Evolutionary conservation across 2,329 filamentous ascomycete species (phyloP), one percentile per base, ranked within the genome.

Genomic region (Cordyceps javanica): DNA sequence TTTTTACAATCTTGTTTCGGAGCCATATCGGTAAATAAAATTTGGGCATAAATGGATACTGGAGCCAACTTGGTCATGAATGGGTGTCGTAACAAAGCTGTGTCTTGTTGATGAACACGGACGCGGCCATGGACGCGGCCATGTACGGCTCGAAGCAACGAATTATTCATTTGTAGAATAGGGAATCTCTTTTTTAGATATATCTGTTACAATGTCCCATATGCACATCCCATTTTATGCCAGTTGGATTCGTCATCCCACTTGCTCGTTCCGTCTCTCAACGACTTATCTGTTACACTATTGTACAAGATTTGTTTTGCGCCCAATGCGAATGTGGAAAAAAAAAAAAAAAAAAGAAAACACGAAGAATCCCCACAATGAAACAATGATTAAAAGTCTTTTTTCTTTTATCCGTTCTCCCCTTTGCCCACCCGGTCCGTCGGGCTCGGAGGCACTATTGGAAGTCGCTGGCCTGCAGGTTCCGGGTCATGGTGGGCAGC

Each of bases 401-500:
- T 26, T 38, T n/a, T 52, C 13, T 30, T 28, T 2, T 41, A n/a
- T n/a, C n/a, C n/a, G n/a, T n/a, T 16, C 7, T 19, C 25, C 23
- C 25, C 2, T 16, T 14, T 5, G 7, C 2, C 23, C 11, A 11
- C 23, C n/a, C 14, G 14, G 16, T 8, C 45, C 14, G 21, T 13
- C 38, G 14, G 1, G n/a, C n/a, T n/a, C n/a, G n/a, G n/a, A n/a
- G n/a, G 14, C 42, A 57, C 66, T 61, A 69, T 66, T 79, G 77
- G 67, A 99, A 99, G 74, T 99, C 94, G 72, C 90, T 96, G 14
- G 91, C 90, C 75, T 99, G 94, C 74, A 99, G 68, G 69, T 99
- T 99, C 71, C 94, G 82, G 63, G 94, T 97, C 91, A 97, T 97
- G 38, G 85, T 86, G 13, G 94, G 94, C 67, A 99, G 75, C 72